A percentile compares a stretch with the other conserved stretches of the same genome.
Evolutionary conservation across 257 asterid genomes (phyloP).

Genomic region (Scutellaria baicalensis): DNA sequence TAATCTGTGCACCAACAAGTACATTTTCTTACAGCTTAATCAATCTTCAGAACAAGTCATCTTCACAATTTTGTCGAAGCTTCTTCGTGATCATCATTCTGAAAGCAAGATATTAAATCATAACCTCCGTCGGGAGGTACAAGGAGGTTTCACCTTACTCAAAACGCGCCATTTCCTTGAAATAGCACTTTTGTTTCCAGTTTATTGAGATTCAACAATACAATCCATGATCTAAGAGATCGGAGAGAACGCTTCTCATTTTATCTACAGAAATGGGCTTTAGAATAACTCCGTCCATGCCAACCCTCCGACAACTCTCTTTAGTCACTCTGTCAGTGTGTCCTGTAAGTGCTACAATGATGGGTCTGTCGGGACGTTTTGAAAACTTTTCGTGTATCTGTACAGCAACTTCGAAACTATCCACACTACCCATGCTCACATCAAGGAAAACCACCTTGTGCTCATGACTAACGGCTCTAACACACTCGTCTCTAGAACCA

Average conservation of each 20-base stretch:
- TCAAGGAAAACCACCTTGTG: conserved; percentile 79
- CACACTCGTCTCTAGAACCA: conserved; percentile 73
- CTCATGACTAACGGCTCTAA: conserved; percentile 47
- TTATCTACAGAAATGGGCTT: conserved; percentile 87
- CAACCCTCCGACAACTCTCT: conserved; percentile 76
- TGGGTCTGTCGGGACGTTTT: conserved; percentile 50
- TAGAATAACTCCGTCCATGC: conserved; percentile 71
- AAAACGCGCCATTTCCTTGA: background rate
- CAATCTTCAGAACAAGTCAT: conserved; percentile 24
- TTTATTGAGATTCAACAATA: conserved; percentile 41
- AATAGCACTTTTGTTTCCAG: background rate
- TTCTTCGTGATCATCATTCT: conserved; percentile 15
- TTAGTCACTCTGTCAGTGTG: conserved; percentile 54
- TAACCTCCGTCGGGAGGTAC: background rate
- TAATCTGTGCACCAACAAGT: background rate
- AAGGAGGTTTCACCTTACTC: background rate
- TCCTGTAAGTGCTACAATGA: conserved; percentile 67
- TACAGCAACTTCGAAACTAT: conserved; percentile 54
- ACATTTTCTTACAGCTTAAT: background rate
- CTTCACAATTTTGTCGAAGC: conserved; percentile 5
- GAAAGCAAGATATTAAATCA: background rate
- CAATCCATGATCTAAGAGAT: conserved; percentile 67
- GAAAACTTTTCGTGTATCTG: conserved; percentile 66
- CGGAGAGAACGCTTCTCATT: conserved; percentile 76
- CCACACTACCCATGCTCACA: conserved; percentile 48